Evolutionary conservation across 164 flowering plant species (phyloP).

Genomic region (Santalum album): DNA sequence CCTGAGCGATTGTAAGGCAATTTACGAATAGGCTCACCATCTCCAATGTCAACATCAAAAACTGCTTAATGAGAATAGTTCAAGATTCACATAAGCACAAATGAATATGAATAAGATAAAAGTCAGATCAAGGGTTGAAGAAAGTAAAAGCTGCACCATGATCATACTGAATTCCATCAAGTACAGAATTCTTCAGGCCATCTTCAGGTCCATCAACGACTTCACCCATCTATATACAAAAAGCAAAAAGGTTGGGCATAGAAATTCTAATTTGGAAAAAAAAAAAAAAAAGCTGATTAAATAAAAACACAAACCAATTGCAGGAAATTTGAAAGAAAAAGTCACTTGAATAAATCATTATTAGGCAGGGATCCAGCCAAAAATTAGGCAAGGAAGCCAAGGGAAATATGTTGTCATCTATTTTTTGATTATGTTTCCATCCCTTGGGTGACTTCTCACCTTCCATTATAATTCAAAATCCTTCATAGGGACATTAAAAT

Average conservation of each 20-base stretch:
- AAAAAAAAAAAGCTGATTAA: background rate
- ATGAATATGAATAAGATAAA: background rate
- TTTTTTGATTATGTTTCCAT: too few species aligned
- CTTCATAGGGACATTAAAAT: too few species aligned
- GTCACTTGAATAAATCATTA: background rate
- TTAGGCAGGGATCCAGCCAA: too few species aligned
- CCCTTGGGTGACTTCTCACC: too few species aligned
- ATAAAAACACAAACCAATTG: background rate
- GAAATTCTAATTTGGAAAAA: background rate
- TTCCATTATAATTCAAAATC: too few species aligned
- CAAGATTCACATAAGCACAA: slow-evolving; percentile 1
- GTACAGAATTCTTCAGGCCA: slow-evolving; percentile 39
- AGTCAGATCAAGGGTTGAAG: too few species aligned
- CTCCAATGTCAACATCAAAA: slow-evolving; percentile 99
- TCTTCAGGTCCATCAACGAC: slow-evolving; percentile 98
- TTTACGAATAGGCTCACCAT: slow-evolving; percentile 89
- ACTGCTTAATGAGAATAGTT: slow-evolving; percentile 29
- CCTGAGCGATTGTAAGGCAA: slow-evolving; percentile 91
- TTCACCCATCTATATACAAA: slow-evolving; percentile 69
- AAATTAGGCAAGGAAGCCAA: too few species aligned
- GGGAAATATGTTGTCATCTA: too few species aligned
- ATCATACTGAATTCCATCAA: slow-evolving; percentile 78
- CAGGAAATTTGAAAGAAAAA: too few species aligned
- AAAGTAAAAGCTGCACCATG: too few species aligned
- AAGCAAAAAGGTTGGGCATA: background rate